Evolutionary conservation across 2,329 filamentous ascomycete genomes (phyloP).

Genomic region (Fonsecaea pugnacius): DNA sequence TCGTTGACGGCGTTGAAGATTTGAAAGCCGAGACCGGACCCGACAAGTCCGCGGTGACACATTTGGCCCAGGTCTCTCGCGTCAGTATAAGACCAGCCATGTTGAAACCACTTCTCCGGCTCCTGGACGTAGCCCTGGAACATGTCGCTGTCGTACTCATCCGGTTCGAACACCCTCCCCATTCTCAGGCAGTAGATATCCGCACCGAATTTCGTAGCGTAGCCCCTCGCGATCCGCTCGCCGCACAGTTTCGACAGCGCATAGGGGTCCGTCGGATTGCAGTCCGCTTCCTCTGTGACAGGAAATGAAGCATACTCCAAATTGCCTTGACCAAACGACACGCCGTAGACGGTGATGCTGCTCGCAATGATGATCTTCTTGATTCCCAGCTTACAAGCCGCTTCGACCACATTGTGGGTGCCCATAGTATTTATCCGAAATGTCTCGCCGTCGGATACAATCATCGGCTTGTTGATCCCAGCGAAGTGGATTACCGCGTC

Average conservation of each 20-base stretch:
- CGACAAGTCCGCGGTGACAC: conserved; percentile 58
- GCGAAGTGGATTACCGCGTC: conserved; percentile 67
- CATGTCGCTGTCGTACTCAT: conserved; percentile 59
- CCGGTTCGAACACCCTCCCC: conserved; percentile 64
- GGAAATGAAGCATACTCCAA: conserved; percentile 62
- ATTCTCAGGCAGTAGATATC: conserved; percentile 67
- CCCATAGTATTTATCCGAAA: conserved; percentile 61
- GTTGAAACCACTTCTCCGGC: conserved; percentile 58
- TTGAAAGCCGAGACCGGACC: conserved; percentile 63
- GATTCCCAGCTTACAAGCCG: conserved; percentile 64
- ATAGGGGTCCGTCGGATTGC: conserved; percentile 65
- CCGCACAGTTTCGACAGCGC: conserved; percentile 63
- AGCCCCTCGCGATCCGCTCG: conserved; percentile 59
- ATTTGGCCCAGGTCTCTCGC: conserved; percentile 65
- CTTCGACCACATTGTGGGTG: conserved; percentile 67
- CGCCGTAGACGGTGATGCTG: conserved; percentile 65
- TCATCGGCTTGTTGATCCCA: conserved; percentile 61
- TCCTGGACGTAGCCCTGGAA: conserved; percentile 58
- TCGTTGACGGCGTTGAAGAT: conserved; percentile 68
- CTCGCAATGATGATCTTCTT: conserved; percentile 66
- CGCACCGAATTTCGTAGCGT: conserved; percentile 57
- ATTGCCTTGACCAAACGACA: conserved; percentile 62
- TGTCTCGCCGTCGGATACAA: conserved; percentile 62
- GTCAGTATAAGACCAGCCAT: conserved; percentile 68
- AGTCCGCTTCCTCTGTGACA: conserved; percentile 62